Base-by-base conservation (phyloP, 2,329 filamentous ascomycete genomes). In the Boeremia lycopersici region DNA sequence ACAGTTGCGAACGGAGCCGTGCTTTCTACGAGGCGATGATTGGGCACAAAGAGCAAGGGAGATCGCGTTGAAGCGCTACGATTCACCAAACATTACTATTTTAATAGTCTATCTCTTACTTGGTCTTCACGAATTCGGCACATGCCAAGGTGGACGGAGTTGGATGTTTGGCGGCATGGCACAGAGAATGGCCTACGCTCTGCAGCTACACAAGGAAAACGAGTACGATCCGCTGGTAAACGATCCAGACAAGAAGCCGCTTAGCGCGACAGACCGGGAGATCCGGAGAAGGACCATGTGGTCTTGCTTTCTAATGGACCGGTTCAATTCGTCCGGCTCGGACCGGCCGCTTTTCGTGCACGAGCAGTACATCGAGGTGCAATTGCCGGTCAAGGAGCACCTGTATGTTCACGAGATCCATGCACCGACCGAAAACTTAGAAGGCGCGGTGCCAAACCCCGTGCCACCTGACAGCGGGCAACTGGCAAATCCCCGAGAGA, bases 261-360 rank as follows among this genome's bases (percentile, higher is more conserved):
- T 95, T 47, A 96, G 91, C 70, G 95, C 95, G 64, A 91, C 93
- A 13, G 95, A 98, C 73, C 88, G 91, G 26, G 95, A 99, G 73
- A 97, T 98, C 48, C 85, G 95, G 56, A 82, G 95, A 63, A 85
- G 95, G 52, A 95, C 92, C 2, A 98, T 99, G 93, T 99, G 95
- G 95, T 90, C 93, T 11, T 98, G 93, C 71, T 96, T 96, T 69
- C 76, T 97, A 52, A 97, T 98, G 93, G 95, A 99, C 72, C 87
- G 93, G 0, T 97, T 97, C 79, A 97, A 96, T 75, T 97, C 93
- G 0, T 97, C 93, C 1, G 93, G 95, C 2, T 96, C 91, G 2
- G 93, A 97, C 67, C 84, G 93, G 33, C 95, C 95, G 17, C 90
- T 91, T 48, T 96, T 97, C 64, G 89, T 96, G 49, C 89, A 90